Evolutionary conservation across 306 rosid genomes (phyloP).

Genomic region (Corylus avellana): DNA sequence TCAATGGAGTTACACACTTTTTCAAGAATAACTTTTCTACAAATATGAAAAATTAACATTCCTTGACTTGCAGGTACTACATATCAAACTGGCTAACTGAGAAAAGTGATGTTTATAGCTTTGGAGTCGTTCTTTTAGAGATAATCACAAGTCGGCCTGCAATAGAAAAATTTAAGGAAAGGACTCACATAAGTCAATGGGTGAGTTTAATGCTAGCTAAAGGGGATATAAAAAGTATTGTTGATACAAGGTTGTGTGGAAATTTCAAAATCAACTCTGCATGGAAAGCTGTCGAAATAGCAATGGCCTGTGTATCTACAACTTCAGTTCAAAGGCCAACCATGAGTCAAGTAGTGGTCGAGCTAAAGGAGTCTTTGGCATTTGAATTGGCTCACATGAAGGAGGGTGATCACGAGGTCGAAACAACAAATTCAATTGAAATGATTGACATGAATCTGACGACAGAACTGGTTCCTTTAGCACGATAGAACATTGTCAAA

Average conservation of each 20-base stretch:
- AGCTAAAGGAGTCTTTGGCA: slow-evolving; percentile 17
- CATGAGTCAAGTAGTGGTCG: slow-evolving; percentile 14
- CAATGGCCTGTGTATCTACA: slow-evolving; percentile 18
- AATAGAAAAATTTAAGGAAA: background rate
- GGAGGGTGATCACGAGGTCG: background rate
- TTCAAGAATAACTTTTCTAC: background rate
- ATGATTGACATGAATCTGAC: background rate
- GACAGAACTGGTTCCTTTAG: background rate
- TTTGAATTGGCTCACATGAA: too few species aligned
- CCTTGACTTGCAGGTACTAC: background rate
- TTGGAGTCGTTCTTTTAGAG: slow-evolving; percentile 22
- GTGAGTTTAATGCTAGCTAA: background rate
- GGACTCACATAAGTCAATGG: slow-evolving; percentile 9
- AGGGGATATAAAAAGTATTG: slow-evolving; percentile 16
- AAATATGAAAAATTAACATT: slow-evolving; percentile 2
- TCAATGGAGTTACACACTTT: too few species aligned
- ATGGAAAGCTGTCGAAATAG: slow-evolving; percentile 27
- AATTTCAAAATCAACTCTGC: background rate
- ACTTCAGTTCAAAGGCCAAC: slow-evolving; percentile 15
- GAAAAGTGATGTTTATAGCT: slow-evolving; percentile 28
- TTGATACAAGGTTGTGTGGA: slow-evolving; percentile 14
- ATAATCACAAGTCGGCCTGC: slow-evolving; percentile 16
- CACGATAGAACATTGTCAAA: background rate
- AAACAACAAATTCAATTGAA: background rate
- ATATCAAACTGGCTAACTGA: background rate